These are phyloP conservation scores for Microdochium paspali DNA, from an alignment of 2,329 filamentous ascomycete genomes.

Conservation along the genomic window DNA sequence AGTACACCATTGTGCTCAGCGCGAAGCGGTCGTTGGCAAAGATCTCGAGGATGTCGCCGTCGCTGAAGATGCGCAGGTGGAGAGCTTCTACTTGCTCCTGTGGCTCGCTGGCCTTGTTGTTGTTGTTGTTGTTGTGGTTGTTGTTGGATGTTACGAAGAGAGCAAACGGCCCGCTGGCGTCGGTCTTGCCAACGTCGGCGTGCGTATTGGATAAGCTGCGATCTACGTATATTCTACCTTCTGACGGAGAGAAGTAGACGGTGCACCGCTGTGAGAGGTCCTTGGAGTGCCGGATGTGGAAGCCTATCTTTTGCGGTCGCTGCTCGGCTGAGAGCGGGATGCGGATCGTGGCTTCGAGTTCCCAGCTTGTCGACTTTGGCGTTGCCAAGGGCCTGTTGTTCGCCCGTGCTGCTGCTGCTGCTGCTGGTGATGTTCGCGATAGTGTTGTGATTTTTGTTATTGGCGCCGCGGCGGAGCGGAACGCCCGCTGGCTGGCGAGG, in stretches of 20 bases:
- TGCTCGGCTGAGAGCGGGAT: background rate
- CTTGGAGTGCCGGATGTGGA: slow-evolving; percentile 14
- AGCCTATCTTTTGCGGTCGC: slow-evolving; percentile 5
- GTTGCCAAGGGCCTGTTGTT: background rate
- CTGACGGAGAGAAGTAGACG: slow-evolving; percentile 24
- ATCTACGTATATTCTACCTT: slow-evolving; percentile 30
- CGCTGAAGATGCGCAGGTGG: slow-evolving; percentile 29
- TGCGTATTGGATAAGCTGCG: slow-evolving; percentile 21
- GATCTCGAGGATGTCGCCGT: slow-evolving; percentile 31
- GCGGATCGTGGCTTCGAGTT: slow-evolving; percentile 13
- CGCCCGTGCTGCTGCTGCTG: background rate
- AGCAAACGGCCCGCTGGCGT: slow-evolving; percentile 31
- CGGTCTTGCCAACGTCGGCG: slow-evolving; percentile 22
- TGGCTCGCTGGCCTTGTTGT: background rate
- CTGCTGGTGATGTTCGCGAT: background rate
- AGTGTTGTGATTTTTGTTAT: too few relatives aligned
- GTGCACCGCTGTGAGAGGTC: slow-evolving; percentile 22
- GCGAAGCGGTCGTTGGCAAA: slow-evolving; percentile 33
- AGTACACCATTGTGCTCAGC: slow-evolving; percentile 27
- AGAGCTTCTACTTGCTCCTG: slow-evolving; percentile 22
- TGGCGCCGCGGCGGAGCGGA: slow-evolving; percentile 8
- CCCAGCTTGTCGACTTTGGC: slow-evolving; percentile 9
- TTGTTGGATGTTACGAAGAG: slow-evolving; percentile 25
- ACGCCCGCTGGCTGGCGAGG: slow-evolving; percentile 8
- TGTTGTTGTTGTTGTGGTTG: background rate